Percentiles rank a stretch among this genome's conserved stretches.
Conservation (phyloP, 169 alveolate species). For the Haemoproteus tartakovskyi region DNA sequence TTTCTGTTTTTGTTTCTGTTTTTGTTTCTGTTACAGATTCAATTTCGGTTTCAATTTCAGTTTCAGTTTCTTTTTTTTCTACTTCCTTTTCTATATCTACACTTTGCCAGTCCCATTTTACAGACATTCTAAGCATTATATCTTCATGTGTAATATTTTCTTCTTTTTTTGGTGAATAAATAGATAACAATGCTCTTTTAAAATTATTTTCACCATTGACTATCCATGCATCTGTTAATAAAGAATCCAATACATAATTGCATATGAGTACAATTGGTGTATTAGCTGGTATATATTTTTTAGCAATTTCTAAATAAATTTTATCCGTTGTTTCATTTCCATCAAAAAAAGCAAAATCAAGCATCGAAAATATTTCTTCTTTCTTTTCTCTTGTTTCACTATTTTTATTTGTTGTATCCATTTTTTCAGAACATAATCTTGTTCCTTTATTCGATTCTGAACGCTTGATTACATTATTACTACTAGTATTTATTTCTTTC, state of each 20-base stretch:
- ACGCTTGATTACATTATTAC: no score
- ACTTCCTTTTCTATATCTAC: constrained; percentile 48
- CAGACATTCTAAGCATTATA: constrained; percentile 85
- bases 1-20: no score
- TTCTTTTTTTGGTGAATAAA: constrained; percentile 82
- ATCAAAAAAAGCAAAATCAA: constrained; percentile 81
- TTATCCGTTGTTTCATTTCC: constrained; percentile 74
- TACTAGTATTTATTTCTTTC: no score
- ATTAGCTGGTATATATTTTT: constrained; percentile 67
- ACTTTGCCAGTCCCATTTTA: constrained; percentile 78
- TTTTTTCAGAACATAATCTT: no score
- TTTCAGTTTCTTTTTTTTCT: constrained; percentile 1
- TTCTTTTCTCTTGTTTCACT: no score
- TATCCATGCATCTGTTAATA: constrained; percentile 81
- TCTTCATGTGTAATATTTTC: constrained; percentile 83
- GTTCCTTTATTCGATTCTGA: no score
- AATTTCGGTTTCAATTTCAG: background rate
- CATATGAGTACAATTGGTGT: constrained; percentile 77
- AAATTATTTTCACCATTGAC: constrained; percentile 65
- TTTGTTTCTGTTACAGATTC: no score
- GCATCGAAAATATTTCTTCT: constrained; percentile 73
- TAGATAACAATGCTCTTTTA: constrained; percentile 77
- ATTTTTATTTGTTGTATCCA: no score
- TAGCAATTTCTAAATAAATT: constrained; percentile 58
- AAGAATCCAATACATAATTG: constrained; percentile 82